A percentile compares a stretch with the other conserved stretches of the same genome.
phyloP scores from a whole-genome alignment of 257 asterid species.

The Lavandula angustifolia region DNA sequence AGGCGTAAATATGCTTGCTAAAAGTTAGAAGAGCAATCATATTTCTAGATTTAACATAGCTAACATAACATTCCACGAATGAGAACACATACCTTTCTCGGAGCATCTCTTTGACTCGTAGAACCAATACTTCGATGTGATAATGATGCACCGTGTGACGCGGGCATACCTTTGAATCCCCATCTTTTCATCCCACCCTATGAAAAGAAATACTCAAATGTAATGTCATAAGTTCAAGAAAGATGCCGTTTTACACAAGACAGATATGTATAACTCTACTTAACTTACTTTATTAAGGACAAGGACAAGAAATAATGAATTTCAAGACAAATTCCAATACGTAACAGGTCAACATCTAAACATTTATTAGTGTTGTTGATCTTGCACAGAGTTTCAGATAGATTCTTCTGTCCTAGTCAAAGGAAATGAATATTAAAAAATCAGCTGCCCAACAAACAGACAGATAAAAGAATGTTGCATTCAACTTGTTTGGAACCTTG shows the following conservation, averaged over 20 bases:
- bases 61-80: not conserved
- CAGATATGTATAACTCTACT: constrained; percentile 16
- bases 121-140: constrained; percentile 87
- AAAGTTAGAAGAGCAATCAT: constrained; percentile 4
- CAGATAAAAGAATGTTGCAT: not conserved
- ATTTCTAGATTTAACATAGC: not conserved
- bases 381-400: not conserved
- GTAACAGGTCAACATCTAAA: constrained; percentile 3
- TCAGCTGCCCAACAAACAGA: not conserved
- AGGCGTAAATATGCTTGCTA: constrained; percentile 18
- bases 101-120: constrained; percentile 92
- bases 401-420: not conserved
- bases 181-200: constrained; percentile 95
- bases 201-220: constrained; percentile 18
- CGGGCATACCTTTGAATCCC: constrained; percentile 75
- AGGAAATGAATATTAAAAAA: not conserved
- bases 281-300: not conserved
- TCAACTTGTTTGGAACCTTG: constrained; percentile 6
- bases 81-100: constrained; percentile 70
- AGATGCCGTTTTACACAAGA: not conserved
- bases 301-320: not conserved
- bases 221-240: constrained; percentile 8
- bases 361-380: not conserved
- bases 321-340: constrained; percentile 12
- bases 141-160: constrained; percentile 84